Evolutionary conservation across 371 early-diverging fungal genomes (phyloP).

Genomic region (Blastocladiella emersonii): DNA sequence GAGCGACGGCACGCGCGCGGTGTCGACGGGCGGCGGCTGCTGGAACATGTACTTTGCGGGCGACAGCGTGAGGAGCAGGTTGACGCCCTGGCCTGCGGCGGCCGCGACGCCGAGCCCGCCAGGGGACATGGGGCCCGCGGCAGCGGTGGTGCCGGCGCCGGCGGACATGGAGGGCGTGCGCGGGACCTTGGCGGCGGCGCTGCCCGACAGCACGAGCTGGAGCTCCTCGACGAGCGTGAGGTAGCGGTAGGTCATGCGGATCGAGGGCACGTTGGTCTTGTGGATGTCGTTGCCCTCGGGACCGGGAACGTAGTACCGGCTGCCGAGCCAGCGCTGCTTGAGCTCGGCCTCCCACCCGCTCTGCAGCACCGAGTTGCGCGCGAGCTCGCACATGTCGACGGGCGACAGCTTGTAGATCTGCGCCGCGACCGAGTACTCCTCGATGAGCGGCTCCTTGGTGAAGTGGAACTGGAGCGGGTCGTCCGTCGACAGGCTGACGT

Average conservation of each 20-base stretch:
- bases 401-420: conserved; percentile 91
- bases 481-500: conserved; percentile 91
- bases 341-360: conserved; percentile 82
- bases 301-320: conserved; percentile 57
- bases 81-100: not conserved
- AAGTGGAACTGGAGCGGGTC: conserved; percentile 98
- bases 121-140: not conserved
- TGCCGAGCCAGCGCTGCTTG: conserved; percentile 91
- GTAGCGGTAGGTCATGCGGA: conserved; percentile 75
- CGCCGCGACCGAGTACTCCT: conserved; percentile 95
- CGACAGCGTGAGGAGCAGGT: not conserved
- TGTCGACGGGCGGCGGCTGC: not conserved
- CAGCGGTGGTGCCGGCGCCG: not conserved
- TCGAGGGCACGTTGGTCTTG: conserved; percentile 92
- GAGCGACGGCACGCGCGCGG: not conserved
- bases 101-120: not conserved
- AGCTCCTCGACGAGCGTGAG: conserved; percentile 75
- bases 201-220: conserved; percentile 8
- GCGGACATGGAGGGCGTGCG: not conserved
- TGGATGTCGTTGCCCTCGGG: conserved; percentile 77
- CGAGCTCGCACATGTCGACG: conserved; percentile 96
- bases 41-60: not conserved
- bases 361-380: conserved; percentile 86
- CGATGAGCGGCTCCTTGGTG: conserved; percentile 96
- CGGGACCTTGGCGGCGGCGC: not conserved